Base-by-base conservation (phyloP, 352 stramenopile species). In the Globisporangium spiculum region DNA sequence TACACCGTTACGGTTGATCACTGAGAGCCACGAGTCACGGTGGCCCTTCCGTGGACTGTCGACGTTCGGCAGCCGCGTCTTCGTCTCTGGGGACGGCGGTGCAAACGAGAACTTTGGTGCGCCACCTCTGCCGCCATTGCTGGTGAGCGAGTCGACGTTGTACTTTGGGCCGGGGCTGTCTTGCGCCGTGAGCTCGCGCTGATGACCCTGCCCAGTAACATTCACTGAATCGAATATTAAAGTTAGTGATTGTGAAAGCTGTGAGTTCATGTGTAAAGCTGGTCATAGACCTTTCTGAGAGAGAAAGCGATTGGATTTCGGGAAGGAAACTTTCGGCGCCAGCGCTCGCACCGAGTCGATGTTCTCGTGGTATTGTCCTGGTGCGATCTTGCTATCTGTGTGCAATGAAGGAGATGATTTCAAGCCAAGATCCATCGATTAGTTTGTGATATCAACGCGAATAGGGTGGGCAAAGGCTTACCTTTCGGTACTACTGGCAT, bases 161-260 rank as follows among this genome's bases (percentile, higher is more conserved):
- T 94, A 94, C 68, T 93, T 94, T 55, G 85, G 87, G 3, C 87
- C 87, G 24, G 87, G 87, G n/a, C 87, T 93, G 53, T 92, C 87
- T 4, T 72, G 75, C 14, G 87, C 74, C 74, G 91, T 91, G 41
- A 93, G 78, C 46, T 94, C 87, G 56, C 85, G 82, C 66, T 93
- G 81, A 60, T 94, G 87, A 41, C 69, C 69, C 48, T 67, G 70
- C 22, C 76, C 82, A 18, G 83, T 92, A 71, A 91, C 81, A 63
- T 77, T 92, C 1, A 93, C 86, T 94, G 60, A 30, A 30, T 30
- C 27, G 4, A 26, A 24, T 4, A 26, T 16, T 14, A 8, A 53
- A 4, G 7, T 24, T 14, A 56, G 7, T 24, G 27, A 6, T 56
- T 30, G 27, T 30, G 27, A 30, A 30, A 30, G 27, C 27, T 30